Conservation (phyloP, 768 basidiomycete species). For the Fibroporia radiculosa region DNA sequence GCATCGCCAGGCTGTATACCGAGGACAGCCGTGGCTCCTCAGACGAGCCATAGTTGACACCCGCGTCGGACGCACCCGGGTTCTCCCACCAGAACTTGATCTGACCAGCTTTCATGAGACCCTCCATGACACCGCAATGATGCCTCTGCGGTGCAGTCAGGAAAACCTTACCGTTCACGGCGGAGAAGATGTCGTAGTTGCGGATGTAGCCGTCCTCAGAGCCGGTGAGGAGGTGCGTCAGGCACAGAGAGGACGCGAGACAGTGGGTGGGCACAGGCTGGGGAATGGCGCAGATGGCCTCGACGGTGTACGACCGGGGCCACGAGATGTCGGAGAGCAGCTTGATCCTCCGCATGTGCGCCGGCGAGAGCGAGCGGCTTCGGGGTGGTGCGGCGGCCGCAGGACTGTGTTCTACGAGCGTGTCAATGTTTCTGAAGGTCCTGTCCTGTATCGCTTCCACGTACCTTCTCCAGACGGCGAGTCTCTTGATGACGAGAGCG, state of each 20-base stretch:
- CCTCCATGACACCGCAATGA: slow-evolving; percentile 87
- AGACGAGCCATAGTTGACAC: slow-evolving; percentile 25
- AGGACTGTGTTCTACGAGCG: slow-evolving; percentile 17
- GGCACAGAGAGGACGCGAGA: slow-evolving; percentile 79
- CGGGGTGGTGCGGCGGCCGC: slow-evolving; percentile 14
- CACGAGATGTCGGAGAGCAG: slow-evolving; percentile 27
- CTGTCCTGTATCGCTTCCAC: background rate
- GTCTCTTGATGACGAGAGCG: slow-evolving; percentile 6
- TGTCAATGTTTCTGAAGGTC: slow-evolving; percentile 3
- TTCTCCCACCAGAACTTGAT: slow-evolving; percentile 92
- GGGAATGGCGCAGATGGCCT: slow-evolving; percentile 87
- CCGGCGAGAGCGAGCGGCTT: slow-evolving; percentile 45
- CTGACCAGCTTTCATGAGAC: slow-evolving; percentile 84
- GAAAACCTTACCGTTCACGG: slow-evolving; percentile 81
- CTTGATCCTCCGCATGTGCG: slow-evolving; percentile 41
- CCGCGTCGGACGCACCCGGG: slow-evolving; percentile 29
- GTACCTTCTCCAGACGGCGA: slow-evolving; percentile 10
- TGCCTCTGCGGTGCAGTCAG: slow-evolving; percentile 84
- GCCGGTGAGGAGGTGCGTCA: slow-evolving; percentile 85
- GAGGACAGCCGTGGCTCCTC: slow-evolving; percentile 54
- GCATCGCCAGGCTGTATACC: slow-evolving; percentile 87
- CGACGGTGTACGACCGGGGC: slow-evolving; percentile 73
- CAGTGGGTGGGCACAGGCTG: slow-evolving; percentile 84
- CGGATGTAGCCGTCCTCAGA: slow-evolving; percentile 92
- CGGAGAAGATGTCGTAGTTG: slow-evolving; percentile 84